A percentile compares a stretch with the other conserved stretches of the same genome.
Evolutionary conservation across 306 rosid species (phyloP).

Genomic region (Begonia masoniana): DNA sequence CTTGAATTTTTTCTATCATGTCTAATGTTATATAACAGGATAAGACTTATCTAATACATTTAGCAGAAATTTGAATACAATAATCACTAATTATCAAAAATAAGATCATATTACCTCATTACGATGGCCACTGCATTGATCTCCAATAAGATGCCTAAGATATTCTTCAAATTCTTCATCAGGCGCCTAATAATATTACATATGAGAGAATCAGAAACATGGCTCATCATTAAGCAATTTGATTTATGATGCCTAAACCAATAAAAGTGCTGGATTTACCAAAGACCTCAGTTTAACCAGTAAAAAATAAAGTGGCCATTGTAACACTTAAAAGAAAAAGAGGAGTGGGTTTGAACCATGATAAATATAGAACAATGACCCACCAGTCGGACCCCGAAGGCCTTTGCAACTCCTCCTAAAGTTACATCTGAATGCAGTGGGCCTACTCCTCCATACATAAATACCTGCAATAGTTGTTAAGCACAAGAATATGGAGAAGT

Average conservation of each 20-base stretch:
- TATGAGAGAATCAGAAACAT: not conserved
- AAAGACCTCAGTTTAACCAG: no score
- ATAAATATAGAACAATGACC: constrained; percentile 19
- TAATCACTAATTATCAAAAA: not conserved
- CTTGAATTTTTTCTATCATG: no score
- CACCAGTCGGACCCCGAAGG: constrained; percentile 91
- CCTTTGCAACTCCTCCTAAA: constrained; percentile 81
- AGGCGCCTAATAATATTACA: constrained; percentile 58
- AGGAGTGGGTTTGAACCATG: not conserved
- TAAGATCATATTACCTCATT: constrained; percentile 48
- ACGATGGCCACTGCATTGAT: constrained; percentile 64
- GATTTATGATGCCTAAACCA: no score
- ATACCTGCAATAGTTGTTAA: constrained; percentile 41
- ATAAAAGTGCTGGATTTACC: no score
- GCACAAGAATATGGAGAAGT: constrained; percentile 9
- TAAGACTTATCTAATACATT: no score
- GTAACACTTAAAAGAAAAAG: no score
- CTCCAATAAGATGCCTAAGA: constrained; percentile 68
- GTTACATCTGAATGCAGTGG: constrained; percentile 91
- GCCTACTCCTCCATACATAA: constrained; percentile 88
- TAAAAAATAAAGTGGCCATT: no score
- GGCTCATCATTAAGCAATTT: no score
- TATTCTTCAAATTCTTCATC: constrained; percentile 96
- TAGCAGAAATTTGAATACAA: no score
- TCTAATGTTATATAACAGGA: no score